A percentile compares a stretch with the other conserved stretches of the same genome.
Evolutionary conservation across 2,329 filamentous ascomycete genomes (phyloP).

Genomic region (Penicillium fuscoglaucum): DNA sequence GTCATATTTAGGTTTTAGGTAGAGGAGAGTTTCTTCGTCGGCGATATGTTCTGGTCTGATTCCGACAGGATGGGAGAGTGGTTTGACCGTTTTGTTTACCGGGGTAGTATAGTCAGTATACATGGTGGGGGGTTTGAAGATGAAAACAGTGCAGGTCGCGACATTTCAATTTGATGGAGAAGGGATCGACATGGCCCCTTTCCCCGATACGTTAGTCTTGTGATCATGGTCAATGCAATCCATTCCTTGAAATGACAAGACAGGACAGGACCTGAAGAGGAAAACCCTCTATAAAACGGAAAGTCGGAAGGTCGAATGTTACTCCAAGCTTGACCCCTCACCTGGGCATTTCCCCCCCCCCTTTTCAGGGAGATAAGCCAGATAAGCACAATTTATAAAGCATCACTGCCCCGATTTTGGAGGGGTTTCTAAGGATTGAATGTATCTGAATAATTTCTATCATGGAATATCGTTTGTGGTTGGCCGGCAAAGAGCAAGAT

Average conservation of each 20-base stretch:
- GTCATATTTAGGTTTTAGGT: constrained; percentile 25
- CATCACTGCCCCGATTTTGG: not conserved
- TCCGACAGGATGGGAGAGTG: constrained; percentile 17
- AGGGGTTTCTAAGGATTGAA: too few species aligned
- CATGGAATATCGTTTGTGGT: constrained; percentile 19
- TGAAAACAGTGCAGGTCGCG: not conserved
- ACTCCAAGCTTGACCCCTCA: constrained; percentile 2
- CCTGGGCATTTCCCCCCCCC: not conserved
- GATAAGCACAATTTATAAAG: constrained; percentile 2
- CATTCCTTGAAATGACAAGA: not conserved
- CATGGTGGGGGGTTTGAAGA: not conserved
- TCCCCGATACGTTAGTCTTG: not conserved
- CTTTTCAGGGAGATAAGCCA: not conserved
- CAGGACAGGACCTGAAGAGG: not conserved
- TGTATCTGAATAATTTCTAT: not conserved
- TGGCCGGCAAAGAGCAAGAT: constrained; percentile 17
- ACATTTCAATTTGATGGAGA: not conserved
- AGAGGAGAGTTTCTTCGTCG: constrained; percentile 21
- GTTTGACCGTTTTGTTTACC: not conserved
- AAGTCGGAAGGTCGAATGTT: not conserved
- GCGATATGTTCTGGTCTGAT: constrained; percentile 28
- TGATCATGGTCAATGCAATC: too few species aligned
- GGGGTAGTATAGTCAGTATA: not conserved
- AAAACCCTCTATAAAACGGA: not conserved
- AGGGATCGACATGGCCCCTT: too few species aligned